A percentile compares a stretch with the other conserved stretches of the same genome.
Conservation (phyloP, 768 basidiomycete species). For the Holtermannia corniformis region DNA sequence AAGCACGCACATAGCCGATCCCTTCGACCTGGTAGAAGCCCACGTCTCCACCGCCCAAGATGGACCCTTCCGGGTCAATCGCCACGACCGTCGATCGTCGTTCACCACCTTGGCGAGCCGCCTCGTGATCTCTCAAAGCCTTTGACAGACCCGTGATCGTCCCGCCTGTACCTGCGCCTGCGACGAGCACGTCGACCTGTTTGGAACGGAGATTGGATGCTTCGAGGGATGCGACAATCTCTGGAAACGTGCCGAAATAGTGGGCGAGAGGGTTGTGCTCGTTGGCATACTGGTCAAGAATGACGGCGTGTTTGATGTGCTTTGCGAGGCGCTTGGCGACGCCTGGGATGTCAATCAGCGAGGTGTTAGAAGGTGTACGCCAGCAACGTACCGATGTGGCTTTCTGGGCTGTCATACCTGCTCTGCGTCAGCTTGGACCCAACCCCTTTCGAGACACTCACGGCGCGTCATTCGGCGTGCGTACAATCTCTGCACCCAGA, state of each 20-base stretch:
- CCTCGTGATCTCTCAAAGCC: conserved; percentile 18
- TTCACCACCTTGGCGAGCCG: conserved; percentile 28
- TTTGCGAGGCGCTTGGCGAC: conserved; percentile 68
- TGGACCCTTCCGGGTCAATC: conserved; percentile 88
- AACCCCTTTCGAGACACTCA: conserved; percentile 3
- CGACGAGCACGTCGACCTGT: conserved; percentile 58
- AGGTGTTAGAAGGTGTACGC: not conserved
- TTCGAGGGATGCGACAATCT: conserved; percentile 60
- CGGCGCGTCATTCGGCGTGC: conserved; percentile 77
- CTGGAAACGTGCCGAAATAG: conserved; percentile 78
- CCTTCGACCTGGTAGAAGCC: conserved; percentile 74
- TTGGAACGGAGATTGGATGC: conserved; percentile 46
- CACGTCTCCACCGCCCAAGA: conserved; percentile 56
- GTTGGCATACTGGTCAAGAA: conserved; percentile 73
- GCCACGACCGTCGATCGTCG: conserved; percentile 52
- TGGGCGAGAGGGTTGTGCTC: conserved; percentile 81
- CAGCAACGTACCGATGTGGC: conserved; percentile 72
- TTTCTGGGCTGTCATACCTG: conserved; percentile 72
- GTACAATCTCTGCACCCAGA: conserved; percentile 85
- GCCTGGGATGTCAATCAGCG: conserved; percentile 47
- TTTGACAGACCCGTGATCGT: conserved; percentile 65
- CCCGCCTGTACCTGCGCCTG: conserved; percentile 88
- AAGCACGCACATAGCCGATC: conserved; percentile 54
- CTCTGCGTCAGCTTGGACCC: conserved; percentile 3
- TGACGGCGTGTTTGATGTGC: conserved; percentile 73